These are phyloP conservation scores for Cadophora malorum DNA, from an alignment of 2,329 filamentous ascomycete species.

Conservation along the genomic window DNA sequence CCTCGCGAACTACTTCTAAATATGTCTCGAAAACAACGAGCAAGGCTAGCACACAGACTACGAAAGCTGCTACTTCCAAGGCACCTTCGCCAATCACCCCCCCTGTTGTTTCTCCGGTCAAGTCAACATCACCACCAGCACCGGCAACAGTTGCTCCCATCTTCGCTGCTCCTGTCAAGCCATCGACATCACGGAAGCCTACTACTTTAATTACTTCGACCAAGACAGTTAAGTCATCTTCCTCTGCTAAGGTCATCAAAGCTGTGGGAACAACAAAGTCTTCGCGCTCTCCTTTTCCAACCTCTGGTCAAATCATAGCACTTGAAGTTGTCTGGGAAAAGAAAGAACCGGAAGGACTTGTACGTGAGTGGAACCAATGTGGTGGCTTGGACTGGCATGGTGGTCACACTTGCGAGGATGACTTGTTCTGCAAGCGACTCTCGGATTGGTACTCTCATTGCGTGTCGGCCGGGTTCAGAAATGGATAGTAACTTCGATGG, in stretches of 20 bases:
- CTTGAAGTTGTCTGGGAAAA: neutral
- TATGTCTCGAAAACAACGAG: neutral
- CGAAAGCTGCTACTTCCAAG: neutral
- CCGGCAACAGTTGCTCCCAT: constrained; percentile 7
- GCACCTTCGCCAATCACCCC: neutral
- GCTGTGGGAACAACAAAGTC: constrained; percentile 20
- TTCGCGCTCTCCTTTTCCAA: neutral
- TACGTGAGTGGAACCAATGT: constrained; percentile 33
- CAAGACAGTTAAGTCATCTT: neutral
- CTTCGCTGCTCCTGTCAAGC: constrained; percentile 33
- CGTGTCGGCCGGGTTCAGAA: neutral
- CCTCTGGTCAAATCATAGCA: neutral
- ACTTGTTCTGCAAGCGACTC: constrained; percentile 30
- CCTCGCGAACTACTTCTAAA: neutral
- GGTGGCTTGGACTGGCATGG: constrained; percentile 37
- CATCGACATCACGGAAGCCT: constrained; percentile 27
- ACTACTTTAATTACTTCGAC: constrained; percentile 3
- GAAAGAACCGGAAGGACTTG: neutral
- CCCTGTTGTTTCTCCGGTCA: neutral
- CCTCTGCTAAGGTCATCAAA: neutral
- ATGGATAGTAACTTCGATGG: neutral
- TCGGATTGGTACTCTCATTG: constrained; percentile 33
- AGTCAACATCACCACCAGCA: neutral
- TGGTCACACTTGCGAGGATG: constrained; percentile 27
- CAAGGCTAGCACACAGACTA: neutral